These are phyloP conservation scores for Leptodontidium sp. DNA, from an alignment of 2,329 filamentous ascomycete genomes.

Conservation along the genomic window DNA sequence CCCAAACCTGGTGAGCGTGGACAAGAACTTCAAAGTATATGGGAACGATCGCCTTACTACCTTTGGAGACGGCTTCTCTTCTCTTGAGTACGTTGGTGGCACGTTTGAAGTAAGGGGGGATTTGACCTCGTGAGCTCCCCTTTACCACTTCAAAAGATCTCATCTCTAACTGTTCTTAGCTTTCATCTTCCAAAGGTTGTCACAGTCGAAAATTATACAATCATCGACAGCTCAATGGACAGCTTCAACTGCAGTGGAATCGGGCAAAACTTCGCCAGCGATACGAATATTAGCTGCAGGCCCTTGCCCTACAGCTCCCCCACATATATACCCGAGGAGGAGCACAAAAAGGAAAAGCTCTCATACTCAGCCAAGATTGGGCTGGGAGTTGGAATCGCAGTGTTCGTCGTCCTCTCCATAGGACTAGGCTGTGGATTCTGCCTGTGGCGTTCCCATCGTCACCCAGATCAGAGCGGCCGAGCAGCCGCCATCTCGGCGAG, in stretches of 20 bases:
- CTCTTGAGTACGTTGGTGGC: neutral
- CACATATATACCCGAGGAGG: neutral
- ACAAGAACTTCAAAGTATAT: neutral
- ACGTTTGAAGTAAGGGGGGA: neutral
- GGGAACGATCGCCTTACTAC: neutral
- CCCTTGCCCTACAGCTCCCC: neutral
- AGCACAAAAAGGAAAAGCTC: neutral
- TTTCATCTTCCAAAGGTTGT: neutral
- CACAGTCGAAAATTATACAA: neutral
- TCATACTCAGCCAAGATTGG: neutral
- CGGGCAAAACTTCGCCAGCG: neutral
- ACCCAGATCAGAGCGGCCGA: slow-evolving; percentile 1
- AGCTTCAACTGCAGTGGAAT: neutral
- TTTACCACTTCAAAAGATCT: neutral
- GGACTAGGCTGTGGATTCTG: slow-evolving; percentile 2
- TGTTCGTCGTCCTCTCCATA: neutral
- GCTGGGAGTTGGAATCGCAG: neutral
- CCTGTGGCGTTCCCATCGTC: neutral
- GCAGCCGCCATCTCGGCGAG: neutral
- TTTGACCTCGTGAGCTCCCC: neutral
- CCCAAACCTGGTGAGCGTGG: neutral
- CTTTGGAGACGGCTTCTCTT: neutral
- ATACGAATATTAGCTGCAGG: neutral
- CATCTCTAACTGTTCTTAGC: neutral
- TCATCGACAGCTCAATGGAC: neutral